Evolutionary conservation across 768 basidiomycete species (phyloP), one percentile per base, ranked within the genome.

Genomic region (Tremella fuciformis): DNA sequence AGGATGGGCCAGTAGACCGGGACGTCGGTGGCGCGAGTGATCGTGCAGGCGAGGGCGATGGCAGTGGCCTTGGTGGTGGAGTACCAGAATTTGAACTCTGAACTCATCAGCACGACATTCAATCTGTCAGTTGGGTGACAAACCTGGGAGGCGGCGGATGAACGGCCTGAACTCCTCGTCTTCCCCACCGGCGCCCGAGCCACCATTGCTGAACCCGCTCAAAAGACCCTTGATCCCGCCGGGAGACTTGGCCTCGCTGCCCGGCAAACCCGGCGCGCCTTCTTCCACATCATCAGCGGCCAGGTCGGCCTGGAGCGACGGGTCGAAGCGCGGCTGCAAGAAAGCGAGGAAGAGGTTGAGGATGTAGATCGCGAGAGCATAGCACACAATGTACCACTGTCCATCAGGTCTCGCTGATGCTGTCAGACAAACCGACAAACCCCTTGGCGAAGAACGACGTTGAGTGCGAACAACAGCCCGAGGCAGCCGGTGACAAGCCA

Each of bases 1-100:
- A 99, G 84, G 77, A 99, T 98, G 8, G 96, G 96, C 93, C 96
- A 98, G 80, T 96, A 98, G 21, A 98, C 96, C 7, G 96, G 94
- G 19, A 99, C 88, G 75, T 98, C 93, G 66, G 96, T 94, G 37
- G 87, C 79, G 47, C 87, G 82, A 22, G 89, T 93, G 56, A 87
- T 79, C 1, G 96, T 89, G 76, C 87, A 87, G 54, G 86, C 78
- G 41, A 94, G 69, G 3, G 91, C 87, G 53, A 99, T 74, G 19
- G 88, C n/a, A 22, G 89, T 87, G 11, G 94, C 91, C 47, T 89
- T 86, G 6, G 92, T 98, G 1, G 91, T 82, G 3, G 91, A 89
- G 44, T 97, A 82, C 94, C 93, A 78, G 69, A 78, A 78, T 61
- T 78, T 78, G 73, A 78, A 78, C 62, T 78, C 77, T 76, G 29